A percentile compares a stretch with the other conserved stretches of the same genome.
phyloP scores from a whole-genome alignment of 148 eudicot species.

The Cornus kousa region DNA sequence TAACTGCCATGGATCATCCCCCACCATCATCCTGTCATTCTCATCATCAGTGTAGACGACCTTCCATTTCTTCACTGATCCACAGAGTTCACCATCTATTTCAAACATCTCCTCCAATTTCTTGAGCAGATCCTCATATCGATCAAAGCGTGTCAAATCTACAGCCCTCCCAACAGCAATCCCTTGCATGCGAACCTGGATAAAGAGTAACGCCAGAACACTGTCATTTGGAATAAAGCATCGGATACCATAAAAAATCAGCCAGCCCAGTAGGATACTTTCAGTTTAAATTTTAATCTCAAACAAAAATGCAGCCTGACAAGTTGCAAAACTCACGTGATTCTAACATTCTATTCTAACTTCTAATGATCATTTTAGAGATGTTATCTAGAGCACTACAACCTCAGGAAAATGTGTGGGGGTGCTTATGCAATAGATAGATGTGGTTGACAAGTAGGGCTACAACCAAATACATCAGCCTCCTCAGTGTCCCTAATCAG shows the following conservation, averaged over 20 bases:
- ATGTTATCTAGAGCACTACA: too few species aligned
- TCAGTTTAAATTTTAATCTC: neutral
- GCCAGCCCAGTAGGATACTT: neutral
- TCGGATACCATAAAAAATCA: neutral
- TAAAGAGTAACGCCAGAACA: neutral
- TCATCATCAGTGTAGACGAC: constrained; percentile 90
- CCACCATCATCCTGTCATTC: constrained; percentile 97
- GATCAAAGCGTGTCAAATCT: constrained; percentile 61
- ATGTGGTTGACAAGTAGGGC: neutral
- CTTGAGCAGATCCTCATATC: constrained; percentile 69
- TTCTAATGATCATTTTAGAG: neutral
- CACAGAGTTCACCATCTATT: constrained; percentile 69
- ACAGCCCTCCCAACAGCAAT: constrained; percentile 94
- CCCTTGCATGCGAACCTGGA: constrained; percentile 95
- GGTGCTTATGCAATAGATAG: neutral
- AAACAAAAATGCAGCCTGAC: too few species aligned
- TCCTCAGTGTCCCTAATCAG: neutral
- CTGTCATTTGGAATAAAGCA: neutral
- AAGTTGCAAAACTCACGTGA: too few species aligned
- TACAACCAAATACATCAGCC: neutral
- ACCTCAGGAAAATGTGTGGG: neutral
- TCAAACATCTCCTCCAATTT: constrained; percentile 86
- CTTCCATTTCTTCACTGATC: constrained; percentile 75
- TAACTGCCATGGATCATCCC: constrained; percentile 96
- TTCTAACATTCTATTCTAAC: neutral